Evolutionary conservation across 2,329 filamentous ascomycete genomes (phyloP), one percentile per base, ranked within the genome.

Genomic region (Aspergillus sp.): DNA sequence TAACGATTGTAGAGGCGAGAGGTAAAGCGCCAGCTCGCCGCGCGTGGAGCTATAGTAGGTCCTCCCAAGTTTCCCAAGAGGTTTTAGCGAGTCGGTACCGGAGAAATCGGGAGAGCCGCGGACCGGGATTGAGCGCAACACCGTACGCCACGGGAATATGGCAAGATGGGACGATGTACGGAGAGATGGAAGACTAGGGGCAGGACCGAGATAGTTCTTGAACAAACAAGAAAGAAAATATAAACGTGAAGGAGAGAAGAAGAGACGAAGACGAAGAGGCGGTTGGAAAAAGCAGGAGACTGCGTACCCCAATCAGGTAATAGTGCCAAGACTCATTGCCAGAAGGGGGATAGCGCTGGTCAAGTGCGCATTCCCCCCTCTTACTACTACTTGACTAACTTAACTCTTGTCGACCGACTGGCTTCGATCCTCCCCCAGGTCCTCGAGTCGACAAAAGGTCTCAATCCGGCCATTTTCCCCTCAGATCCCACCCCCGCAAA

Each of bases 301-400:
- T 19, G 17, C 17, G 17, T n/a, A 14, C 20, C n/a, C 20, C 4
- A 32, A 20, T 10, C 20, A 21, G 32, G 40, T 38, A 17, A 36
- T 32, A 21, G 46, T 53, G 64, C 64, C 64, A 65, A 66, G 64
- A 57, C 52, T 48, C 57, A 52, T 53, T 54, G 59, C 59, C 58
- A 2, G 23, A 59, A 58, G 56, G 51, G 56, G 58, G 54, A 58
- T 59, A 59, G 58, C 52, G 58, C 56, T 54, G 55, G 60, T 57
- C 57, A 60, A 62, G 59, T 56, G 63, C 58, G 54, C 54, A 59
- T 59, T 23, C 55, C 59, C 63, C 63, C 61, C 58, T 61, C 58
- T 59, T 58, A 58, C 57, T 36, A 25, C 23, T 25, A 46, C 56
- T 56, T 57, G 55, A 58, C 56, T 47, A 56, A 36, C 34, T 42